Evolutionary conservation across 768 basidiomycete genomes (phyloP).

Genomic region (Pleurotus platypus): DNA sequence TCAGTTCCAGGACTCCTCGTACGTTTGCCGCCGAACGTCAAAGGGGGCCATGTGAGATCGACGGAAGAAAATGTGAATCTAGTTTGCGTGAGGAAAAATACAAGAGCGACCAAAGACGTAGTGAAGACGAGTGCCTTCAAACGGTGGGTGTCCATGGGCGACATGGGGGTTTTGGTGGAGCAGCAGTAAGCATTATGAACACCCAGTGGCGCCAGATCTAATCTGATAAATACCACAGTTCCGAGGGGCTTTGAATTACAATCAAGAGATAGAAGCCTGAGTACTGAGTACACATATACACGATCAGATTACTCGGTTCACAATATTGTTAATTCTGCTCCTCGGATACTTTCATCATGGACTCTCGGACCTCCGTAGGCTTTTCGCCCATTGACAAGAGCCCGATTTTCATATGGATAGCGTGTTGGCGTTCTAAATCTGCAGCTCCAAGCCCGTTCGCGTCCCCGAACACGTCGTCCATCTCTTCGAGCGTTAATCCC

Average conservation of each 20-base stretch:
- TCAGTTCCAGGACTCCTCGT: no score
- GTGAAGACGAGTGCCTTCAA: background rate
- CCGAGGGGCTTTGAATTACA: no score
- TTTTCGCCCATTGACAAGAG: conserved; percentile 26
- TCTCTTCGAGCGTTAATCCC: conserved; percentile 70
- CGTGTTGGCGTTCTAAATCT: conserved; percentile 45
- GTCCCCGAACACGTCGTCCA: conserved; percentile 75
- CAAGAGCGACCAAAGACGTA: background rate
- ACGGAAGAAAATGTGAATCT: background rate
- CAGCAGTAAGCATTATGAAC: no score
- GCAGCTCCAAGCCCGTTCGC: conserved; percentile 47
- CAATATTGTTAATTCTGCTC: no score
- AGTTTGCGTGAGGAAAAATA: background rate
- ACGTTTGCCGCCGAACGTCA: background rate
- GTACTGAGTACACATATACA: no score
- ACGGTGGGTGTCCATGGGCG: background rate
- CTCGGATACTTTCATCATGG: no score
- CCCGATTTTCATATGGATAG: conserved; percentile 63
- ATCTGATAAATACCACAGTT: no score
- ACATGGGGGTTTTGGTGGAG: no score
- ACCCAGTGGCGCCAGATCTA: no score
- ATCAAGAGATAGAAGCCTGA: no score
- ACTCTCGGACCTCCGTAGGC: background rate
- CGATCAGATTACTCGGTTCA: no score
- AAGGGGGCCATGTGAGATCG: background rate